Conservation (phyloP, 2,329 filamentous ascomycete genomes). For the Aspergillus neoniger region DNA sequence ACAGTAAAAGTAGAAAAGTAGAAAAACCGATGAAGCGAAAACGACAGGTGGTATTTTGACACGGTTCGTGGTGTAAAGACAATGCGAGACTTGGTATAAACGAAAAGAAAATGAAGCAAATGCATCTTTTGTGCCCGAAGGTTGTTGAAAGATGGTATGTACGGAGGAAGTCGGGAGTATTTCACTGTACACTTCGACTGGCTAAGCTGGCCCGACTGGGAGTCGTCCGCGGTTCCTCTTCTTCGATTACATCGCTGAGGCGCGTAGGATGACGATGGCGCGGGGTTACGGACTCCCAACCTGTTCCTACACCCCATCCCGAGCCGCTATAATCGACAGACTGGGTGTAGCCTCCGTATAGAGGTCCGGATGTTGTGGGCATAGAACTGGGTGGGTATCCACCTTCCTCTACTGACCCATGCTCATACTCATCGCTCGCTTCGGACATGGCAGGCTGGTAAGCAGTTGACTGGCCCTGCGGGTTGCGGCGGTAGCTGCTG, state of each 20-base stretch:
- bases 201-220: constrained; percentile 60
- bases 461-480: constrained; percentile 61
- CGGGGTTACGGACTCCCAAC: constrained; percentile 74
- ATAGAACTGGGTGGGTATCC: constrained; percentile 29
- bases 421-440: constrained; percentile 58
- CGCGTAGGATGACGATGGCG: constrained; percentile 83
- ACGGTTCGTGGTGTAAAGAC: constrained; percentile 4
- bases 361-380: constrained; percentile 28
- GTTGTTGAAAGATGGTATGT: constrained; percentile 15
- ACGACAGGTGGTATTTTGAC: constrained; percentile 7
- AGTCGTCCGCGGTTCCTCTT: constrained; percentile 73
- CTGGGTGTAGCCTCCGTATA: constrained; percentile 35
- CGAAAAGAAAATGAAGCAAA: constrained; percentile 6
- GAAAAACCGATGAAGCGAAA: background rate
- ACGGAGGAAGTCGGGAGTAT: constrained; percentile 11
- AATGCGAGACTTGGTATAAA: background rate
- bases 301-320: constrained; percentile 65
- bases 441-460: constrained; percentile 53
- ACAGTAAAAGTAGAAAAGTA: constrained; percentile 13
- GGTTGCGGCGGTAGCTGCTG: constrained; percentile 62
- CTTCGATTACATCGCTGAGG: constrained; percentile 83
- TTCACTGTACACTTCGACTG: constrained; percentile 40
- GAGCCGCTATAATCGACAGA: constrained; percentile 66
- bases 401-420: constrained; percentile 47
- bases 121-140: constrained; percentile 7